Conservation (phyloP, 1,284 basidiomycete species). For the Cryptococcus floricola region DNA sequence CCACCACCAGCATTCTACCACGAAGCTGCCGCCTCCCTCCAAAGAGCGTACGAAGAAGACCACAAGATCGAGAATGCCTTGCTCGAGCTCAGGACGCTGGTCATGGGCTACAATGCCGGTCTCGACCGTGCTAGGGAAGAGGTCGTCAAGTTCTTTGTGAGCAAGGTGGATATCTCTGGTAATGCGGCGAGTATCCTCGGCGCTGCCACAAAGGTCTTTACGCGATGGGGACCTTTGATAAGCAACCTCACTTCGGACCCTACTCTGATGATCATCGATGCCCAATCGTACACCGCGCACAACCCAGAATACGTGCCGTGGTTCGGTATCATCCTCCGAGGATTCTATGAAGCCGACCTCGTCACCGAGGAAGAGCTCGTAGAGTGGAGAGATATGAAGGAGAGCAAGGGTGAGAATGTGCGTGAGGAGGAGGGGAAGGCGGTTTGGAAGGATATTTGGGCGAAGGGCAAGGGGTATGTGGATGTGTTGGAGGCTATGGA, state of each 20-base stretch:
- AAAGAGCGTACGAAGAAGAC: slow-evolving; percentile 45
- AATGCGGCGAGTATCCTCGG: slow-evolving; percentile 27
- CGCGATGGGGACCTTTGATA: slow-evolving; percentile 41
- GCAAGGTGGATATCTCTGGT: slow-evolving; percentile 24
- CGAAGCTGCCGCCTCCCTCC: slow-evolving; percentile 41
- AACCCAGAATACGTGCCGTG: slow-evolving; percentile 23
- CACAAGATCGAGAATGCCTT: slow-evolving; percentile 44
- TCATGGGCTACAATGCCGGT: slow-evolving; percentile 48
- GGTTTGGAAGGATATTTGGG: slow-evolving; percentile 28
- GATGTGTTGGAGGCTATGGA: slow-evolving; percentile 47
- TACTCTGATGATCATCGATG: slow-evolving; percentile 29
- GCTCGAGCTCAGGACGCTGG: slow-evolving; percentile 46
- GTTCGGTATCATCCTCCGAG: slow-evolving; percentile 46
- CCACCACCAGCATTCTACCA: slow-evolving; percentile 35
- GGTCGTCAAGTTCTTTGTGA: slow-evolving; percentile 44
- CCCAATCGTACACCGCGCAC: slow-evolving; percentile 24
- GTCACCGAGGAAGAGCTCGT: slow-evolving; percentile 45
- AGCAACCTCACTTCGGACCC: slow-evolving; percentile 26
- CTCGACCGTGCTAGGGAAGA: slow-evolving; percentile 45
- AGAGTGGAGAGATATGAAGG: slow-evolving; percentile 45
- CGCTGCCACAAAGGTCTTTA: slow-evolving; percentile 29
- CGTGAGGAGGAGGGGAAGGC: slow-evolving; percentile 22
- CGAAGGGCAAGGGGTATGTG: slow-evolving; percentile 44
- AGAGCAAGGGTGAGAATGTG: slow-evolving; percentile 32
- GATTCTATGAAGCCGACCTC: slow-evolving; percentile 48